Percentiles rank a stretch among this genome's conserved stretches.
These are phyloP conservation scores for Aeschynomene evenia DNA, from an alignment of 306 rosid species.

Conservation along the genomic window DNA sequence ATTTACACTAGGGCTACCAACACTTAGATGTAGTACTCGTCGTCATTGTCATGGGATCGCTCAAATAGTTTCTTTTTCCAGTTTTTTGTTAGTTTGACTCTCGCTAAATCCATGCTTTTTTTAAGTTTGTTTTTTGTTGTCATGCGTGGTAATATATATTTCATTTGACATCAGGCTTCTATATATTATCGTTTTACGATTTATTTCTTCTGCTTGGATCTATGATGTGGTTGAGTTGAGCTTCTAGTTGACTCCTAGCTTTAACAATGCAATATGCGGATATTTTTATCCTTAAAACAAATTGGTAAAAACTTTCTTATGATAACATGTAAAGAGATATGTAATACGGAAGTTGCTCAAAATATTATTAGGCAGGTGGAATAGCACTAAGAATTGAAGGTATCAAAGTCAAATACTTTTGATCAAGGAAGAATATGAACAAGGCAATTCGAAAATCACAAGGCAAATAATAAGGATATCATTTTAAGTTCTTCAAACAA, in stretches of 20 bases:
- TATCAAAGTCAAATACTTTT: too few relatives aligned
- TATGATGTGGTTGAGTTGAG: not conserved
- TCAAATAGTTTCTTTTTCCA: not conserved
- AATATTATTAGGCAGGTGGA: not conserved
- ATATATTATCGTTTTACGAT: not conserved
- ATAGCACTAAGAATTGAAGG: too few relatives aligned
- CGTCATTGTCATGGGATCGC: constrained; percentile 23
- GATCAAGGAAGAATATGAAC: constrained; percentile 8
- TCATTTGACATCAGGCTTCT: not conserved
- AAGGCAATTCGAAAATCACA: not conserved
- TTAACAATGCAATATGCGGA: not conserved
- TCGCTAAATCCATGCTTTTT: constrained; percentile 15
- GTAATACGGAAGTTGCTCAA: not conserved
- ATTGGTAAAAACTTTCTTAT: not conserved
- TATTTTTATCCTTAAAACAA: not conserved
- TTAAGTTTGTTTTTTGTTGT: not conserved
- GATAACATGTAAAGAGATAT: not conserved
- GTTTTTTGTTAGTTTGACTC: constrained; percentile 12
- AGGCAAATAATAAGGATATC: not conserved
- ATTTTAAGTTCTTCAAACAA: not conserved
- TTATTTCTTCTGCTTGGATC: not conserved
- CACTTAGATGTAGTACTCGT: constrained; percentile 39
- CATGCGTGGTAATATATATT: not conserved
- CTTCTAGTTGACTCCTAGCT: not conserved
- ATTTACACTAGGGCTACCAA: constrained; percentile 78